A percentile compares a stretch with the other conserved stretches of the same genome.
These are phyloP conservation scores for Mycena haematopus DNA, from an alignment of 768 basidiomycete species.

Conservation along the genomic window DNA sequence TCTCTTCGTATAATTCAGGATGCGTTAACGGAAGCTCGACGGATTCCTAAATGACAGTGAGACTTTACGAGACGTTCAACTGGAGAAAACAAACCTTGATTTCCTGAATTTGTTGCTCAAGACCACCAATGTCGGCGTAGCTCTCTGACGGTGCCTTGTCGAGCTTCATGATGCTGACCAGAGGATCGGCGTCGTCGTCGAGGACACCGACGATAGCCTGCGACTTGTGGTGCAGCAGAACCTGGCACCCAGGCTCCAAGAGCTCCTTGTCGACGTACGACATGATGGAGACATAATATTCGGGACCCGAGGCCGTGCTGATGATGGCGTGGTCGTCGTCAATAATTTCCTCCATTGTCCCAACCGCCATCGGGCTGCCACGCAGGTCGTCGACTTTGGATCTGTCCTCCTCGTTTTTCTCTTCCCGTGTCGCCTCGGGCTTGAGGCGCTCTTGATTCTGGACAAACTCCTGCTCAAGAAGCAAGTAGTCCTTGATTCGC, in stretches of 20 bases:
- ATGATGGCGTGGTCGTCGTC: conserved; percentile 99
- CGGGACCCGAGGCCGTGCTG: conserved; percentile 91
- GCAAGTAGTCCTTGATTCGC: conserved; percentile 96
- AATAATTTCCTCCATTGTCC: conserved; percentile 96
- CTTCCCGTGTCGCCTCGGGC: conserved; percentile 86
- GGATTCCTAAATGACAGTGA: conserved; percentile 72
- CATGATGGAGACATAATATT: conserved; percentile 97
- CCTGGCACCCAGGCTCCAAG: conserved; percentile 94
- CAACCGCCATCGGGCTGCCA: conserved; percentile 97
- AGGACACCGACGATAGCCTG: conserved; percentile 95
- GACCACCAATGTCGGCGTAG: conserved; percentile 97
- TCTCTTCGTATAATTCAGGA: conserved; percentile 98
- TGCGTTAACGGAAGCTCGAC: conserved; percentile 97
- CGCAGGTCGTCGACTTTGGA: conserved; percentile 93
- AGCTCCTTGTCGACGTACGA: conserved; percentile 98
- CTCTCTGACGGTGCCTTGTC: conserved; percentile 99
- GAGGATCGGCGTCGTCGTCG: conserved; percentile 92
- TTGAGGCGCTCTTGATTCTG: conserved; percentile 91
- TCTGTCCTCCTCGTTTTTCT: conserved; percentile 95
- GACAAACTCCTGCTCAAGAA: conserved; percentile 95
- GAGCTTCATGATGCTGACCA: conserved; percentile 98
- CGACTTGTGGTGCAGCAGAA: conserved; percentile 94
- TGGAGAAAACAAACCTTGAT: conserved; percentile 73
- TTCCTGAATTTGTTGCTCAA: conserved; percentile 97
- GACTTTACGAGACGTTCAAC: neutral